phyloP scores from a whole-genome alignment of 2,329 filamentous ascomycete species.

The Aspergillus texensis region DNA sequence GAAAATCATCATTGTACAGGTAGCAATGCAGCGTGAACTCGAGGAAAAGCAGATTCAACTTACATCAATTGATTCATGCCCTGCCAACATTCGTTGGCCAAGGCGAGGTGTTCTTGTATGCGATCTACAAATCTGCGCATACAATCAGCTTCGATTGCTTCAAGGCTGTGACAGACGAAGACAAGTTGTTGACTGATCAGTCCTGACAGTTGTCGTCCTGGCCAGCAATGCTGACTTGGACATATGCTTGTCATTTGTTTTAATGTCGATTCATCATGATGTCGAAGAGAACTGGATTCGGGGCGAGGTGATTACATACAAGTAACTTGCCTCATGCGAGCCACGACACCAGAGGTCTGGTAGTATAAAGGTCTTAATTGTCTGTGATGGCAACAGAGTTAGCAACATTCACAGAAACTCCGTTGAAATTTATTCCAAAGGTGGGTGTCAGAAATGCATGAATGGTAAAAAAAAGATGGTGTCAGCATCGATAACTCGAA shows the following conservation, averaged over 20 bases:
- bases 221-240: slow-evolving; percentile 66
- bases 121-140: slow-evolving; percentile 20
- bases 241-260: slow-evolving; percentile 94
- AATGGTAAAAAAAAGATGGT: slow-evolving; percentile 60
- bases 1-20: slow-evolving; percentile 66
- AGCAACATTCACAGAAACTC: slow-evolving; percentile 17
- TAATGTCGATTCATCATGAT: slow-evolving; percentile 81
- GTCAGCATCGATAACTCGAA: slow-evolving; percentile 65
- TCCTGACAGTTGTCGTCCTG: slow-evolving; percentile 57
- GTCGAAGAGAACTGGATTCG: slow-evolving; percentile 22
- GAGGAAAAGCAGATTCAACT: slow-evolving; percentile 18
- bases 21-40: slow-evolving; percentile 13
- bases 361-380: neutral
- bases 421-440: slow-evolving; percentile 9
- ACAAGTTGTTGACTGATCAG: slow-evolving; percentile 44
- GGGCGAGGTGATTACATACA: slow-evolving; percentile 33
- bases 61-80: neutral
- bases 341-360: neutral
- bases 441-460: slow-evolving; percentile 57
- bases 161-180: slow-evolving; percentile 18
- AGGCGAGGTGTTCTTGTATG: neutral
- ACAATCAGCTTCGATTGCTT: slow-evolving; percentile 32
- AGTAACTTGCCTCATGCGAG: neutral
- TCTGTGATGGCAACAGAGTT: slow-evolving; percentile 13
- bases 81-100: neutral